Evolutionary conservation across 1,139 yeast species (phyloP), one percentile per base, ranked within the genome.

Genomic region (Candida glucosophila): DNA sequence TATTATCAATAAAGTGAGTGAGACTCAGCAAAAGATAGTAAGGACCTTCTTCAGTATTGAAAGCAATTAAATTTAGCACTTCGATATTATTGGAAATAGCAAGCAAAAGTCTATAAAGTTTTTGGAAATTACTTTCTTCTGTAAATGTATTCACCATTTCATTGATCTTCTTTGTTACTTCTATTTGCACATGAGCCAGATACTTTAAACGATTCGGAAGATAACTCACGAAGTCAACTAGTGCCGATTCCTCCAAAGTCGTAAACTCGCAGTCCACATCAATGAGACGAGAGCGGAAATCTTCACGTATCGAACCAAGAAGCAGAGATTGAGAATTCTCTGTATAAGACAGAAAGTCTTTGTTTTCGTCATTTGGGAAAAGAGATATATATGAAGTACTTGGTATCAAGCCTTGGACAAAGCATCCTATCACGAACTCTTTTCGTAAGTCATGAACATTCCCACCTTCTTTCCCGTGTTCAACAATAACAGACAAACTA

Each of bases 371-470:
- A 23, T 37, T 39, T 6, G 56, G 54, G 26, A 73, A 55, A 17
- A 70, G 57, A 19, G 58, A 55, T 27, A 58, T 64, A 31, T 69
- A 60, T 6, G 67, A 45, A 11, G 56, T 52, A 2, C 58, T 51
- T 16, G 68, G 59, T 11, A 73, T 55, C 10, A 49, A 26, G 24
- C 49, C 47, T 31, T 52, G 47, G 31, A 47, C 45, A 7, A 55
- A 43, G 33, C 78, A 63, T 10, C 71, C 59, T 36, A 68, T 70
- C 12, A 77, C 44, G 30, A 79, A 73, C 12, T 63, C 69, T 34
- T 71, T 76, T 25, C 80, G 62, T 3, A 75, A 55, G 38, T 63
- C 67, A 36, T 62, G 71, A n/a, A n/a, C n/a, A n/a, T n/a, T n/a
- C 11, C 10, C 16, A 5, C 19, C 11, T 8, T 24, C 26, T 12